A percentile compares a stretch with the other conserved stretches of the same genome.
Evolutionary conservation across 768 basidiomycete genomes (phyloP).

Genomic region (Tylopilus cervinicoccineus): DNA sequence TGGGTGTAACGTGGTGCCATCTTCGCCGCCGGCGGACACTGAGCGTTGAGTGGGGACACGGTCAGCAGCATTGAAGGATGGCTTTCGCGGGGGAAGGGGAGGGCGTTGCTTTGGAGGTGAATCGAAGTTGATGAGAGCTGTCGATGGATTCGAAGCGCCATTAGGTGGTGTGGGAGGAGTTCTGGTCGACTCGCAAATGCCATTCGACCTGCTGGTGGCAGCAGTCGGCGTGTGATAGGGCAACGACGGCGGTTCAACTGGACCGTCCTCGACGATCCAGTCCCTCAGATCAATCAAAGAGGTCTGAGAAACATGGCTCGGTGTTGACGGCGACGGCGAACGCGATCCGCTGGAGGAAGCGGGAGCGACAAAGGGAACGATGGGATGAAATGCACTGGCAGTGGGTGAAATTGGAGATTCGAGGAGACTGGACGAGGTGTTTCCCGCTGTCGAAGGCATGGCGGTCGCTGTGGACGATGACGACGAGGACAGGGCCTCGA

Average conservation of each 20-base stretch:
- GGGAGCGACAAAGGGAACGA: conserved; percentile 35
- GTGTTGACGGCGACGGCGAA: conserved; percentile 48
- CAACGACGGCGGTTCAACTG: conserved; percentile 24
- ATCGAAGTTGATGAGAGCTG: conserved; percentile 56
- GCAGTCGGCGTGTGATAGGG: conserved; percentile 7
- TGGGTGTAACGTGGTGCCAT: conserved; percentile 20
- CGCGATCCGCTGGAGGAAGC: conserved; percentile 20
- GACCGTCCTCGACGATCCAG: conserved; percentile 67
- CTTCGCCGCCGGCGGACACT: conserved; percentile 14
- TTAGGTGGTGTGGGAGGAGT: conserved; percentile 11
- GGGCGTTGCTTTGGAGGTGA: conserved; percentile 49
- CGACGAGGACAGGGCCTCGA: conserved; percentile 52
- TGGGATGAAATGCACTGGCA: conserved; percentile 40
- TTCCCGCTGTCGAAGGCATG: conserved; percentile 1
- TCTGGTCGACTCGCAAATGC: conserved; percentile 20
- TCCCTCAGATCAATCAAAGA: conserved; percentile 71
- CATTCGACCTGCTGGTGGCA: conserved; percentile 15
- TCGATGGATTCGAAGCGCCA: conserved; percentile 12
- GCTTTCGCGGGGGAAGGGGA: conserved; percentile 64
- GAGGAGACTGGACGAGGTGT: conserved; percentile 31
- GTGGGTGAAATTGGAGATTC: conserved; percentile 50
- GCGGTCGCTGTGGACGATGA: conserved; percentile 22
- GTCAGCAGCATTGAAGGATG: conserved; percentile 48
- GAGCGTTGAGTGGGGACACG: conserved; percentile 32
- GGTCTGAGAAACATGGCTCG: conserved; percentile 40